Percentiles rank a stretch among this genome's conserved stretches.
Evolutionary conservation across 2,329 filamentous ascomycete species (phyloP).

Genomic region (Cercospora nicotianae): DNA sequence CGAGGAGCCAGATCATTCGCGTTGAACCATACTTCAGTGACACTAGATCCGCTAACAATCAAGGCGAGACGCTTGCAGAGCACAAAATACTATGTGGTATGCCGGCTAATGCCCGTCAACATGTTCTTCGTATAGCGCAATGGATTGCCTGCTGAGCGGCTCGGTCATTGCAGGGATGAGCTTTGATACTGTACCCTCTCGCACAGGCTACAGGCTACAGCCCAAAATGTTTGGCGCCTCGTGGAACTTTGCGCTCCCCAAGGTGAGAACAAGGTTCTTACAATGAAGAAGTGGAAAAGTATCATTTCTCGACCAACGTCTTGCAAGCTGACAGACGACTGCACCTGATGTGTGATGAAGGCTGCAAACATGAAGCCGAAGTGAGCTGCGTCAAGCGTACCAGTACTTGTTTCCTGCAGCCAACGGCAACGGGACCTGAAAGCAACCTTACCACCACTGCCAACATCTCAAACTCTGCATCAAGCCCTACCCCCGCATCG

Average conservation of each 20-base stretch:
- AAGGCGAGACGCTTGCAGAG: slow-evolving; percentile 15
- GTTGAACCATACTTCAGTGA: slow-evolving; percentile 9
- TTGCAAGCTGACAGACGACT: neutral
- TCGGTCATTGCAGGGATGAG: neutral
- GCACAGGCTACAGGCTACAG: too few relatives aligned
- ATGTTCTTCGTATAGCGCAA: slow-evolving; percentile 4
- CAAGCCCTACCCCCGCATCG: neutral
- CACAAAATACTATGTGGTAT: slow-evolving; percentile 13
- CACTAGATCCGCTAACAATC: slow-evolving; percentile 14
- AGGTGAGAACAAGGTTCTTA: slow-evolving; percentile 1
- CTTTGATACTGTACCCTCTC: neutral
- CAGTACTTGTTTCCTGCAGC: neutral
- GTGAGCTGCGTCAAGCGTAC: neutral
- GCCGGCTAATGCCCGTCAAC: neutral
- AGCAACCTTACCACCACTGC: slow-evolving; percentile 1
- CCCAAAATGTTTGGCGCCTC: neutral
- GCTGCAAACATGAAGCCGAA: too few relatives aligned
- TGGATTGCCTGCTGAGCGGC: neutral
- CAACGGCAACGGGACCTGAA: neutral
- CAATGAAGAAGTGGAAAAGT: neutral
- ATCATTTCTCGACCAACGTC: neutral
- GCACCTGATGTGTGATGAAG: neutral
- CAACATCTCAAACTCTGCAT: neutral
- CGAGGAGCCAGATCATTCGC: neutral
- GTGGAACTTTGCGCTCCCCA: neutral